These are phyloP conservation scores for Colletotrichum orchidophilum DNA, from an alignment of 2,329 filamentous ascomycete species.

Conservation along the genomic window DNA sequence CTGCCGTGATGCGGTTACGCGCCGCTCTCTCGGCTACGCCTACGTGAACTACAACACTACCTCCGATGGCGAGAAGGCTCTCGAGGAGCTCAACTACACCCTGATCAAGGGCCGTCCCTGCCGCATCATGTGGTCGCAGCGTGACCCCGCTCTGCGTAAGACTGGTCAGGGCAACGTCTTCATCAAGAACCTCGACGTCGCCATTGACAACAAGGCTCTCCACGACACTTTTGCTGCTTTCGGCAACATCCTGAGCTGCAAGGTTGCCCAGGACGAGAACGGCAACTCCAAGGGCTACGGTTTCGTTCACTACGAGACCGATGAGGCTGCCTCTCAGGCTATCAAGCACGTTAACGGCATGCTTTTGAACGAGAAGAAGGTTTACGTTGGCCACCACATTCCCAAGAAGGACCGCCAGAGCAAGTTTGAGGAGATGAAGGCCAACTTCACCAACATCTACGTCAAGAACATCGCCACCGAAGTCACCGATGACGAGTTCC, in stretches of 20 bases:
- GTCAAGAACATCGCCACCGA: constrained; percentile 96
- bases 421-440: constrained; percentile 99
- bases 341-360: constrained; percentile 99
- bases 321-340: constrained; percentile 93
- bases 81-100: constrained; percentile 99
- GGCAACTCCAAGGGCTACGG: constrained; percentile 98
- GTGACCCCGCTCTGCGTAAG: constrained; percentile 98
- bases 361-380: constrained; percentile 99
- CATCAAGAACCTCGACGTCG: constrained; percentile 99
- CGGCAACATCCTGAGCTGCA: constrained; percentile 99
- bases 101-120: constrained; percentile 98
- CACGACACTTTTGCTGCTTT: constrained; percentile 99
- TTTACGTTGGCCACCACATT: constrained; percentile 98
- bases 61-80: constrained; percentile 93
- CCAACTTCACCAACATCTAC: constrained; percentile 99
- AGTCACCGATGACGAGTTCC: constrained; percentile 93
- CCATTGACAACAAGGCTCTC: constrained; percentile 99
- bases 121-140: constrained; percentile 99
- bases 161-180: constrained; percentile 99
- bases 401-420: constrained; percentile 99
- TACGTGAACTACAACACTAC: constrained; percentile 99
- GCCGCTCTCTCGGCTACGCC: constrained; percentile 97
- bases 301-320: constrained; percentile 99
- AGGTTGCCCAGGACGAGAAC: constrained; percentile 97
- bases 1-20: constrained; percentile 98